Percentiles rank a stretch among this genome's conserved stretches.
Conservation (phyloP, 148 eudicot species). For the Camellia sinensis region DNA sequence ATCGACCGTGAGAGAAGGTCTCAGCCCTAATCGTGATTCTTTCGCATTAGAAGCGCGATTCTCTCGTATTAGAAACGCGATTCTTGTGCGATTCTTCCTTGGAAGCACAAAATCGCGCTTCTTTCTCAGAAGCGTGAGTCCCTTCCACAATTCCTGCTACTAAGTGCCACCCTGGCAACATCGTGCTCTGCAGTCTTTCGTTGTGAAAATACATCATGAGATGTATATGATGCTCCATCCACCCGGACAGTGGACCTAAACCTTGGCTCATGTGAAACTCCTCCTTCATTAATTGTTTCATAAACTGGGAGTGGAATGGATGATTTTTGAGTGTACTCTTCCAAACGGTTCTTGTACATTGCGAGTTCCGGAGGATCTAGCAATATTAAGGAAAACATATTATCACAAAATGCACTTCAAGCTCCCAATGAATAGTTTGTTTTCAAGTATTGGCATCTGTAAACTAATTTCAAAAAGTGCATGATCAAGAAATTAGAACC, state of each 20-base stretch:
- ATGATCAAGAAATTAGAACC: background rate
- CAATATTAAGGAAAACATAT: background rate
- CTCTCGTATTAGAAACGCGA: no score
- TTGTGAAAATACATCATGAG: constrained; percentile 21
- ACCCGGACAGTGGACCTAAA: constrained; percentile 50
- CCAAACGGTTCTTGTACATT: constrained; percentile 39
- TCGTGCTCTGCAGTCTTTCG: constrained; percentile 60
- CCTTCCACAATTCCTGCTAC: no score
- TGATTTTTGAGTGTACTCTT: constrained; percentile 33
- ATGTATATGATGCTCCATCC: constrained; percentile 42
- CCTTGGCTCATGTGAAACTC: constrained; percentile 24
- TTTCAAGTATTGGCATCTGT: background rate
- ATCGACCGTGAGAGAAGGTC: no score
- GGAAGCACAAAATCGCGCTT: no score
- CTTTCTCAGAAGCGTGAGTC: no score
- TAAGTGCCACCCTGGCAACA: constrained; percentile 60
- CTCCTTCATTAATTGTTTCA: constrained; percentile 31
- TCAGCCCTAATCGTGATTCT: no score
- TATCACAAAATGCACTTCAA: background rate
- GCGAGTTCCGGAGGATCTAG: constrained; percentile 24
- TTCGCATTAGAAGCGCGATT: no score
- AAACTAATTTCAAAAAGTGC: background rate
- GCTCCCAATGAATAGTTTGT: background rate
- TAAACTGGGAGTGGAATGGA: constrained; percentile 40
- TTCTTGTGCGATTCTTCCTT: no score